Evolutionary conservation across 78 protist species (phyloP), one percentile per base, ranked within the genome.

Genomic region (Protostelium mycophagum): DNA sequence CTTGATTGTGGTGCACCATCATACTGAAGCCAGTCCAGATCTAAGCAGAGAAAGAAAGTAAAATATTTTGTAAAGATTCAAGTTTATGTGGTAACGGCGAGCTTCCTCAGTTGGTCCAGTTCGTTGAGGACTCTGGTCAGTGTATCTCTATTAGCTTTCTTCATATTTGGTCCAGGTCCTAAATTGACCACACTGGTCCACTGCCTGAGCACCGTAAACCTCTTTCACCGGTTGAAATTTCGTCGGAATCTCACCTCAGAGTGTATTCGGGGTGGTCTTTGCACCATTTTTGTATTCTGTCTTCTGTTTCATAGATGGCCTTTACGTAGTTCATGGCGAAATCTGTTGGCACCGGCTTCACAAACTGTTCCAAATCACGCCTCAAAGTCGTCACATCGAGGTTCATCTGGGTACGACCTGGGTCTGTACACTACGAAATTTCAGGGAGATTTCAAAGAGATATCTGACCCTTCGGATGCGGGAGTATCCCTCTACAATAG

Each of bases 51-150:
- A n/a, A n/a, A n/a, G n/a, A n/a, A n/a, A n/a, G n/a, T n/a, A n/a
- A n/a, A n/a, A n/a, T n/a, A n/a, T n/a, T n/a, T n/a, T n/a, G n/a
- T n/a, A n/a, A n/a, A n/a, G n/a, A n/a, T n/a, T n/a, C n/a, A n/a
- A n/a, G n/a, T n/a, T n/a, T n/a, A n/a, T n/a, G n/a, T n/a, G n/a
- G n/a, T n/a, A n/a, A n/a, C n/a, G n/a, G n/a, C n/a, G n/a, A n/a
- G n/a, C n/a, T n/a, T n/a, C n/a, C n/a, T n/a, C n/a, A 29, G 89
- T 38, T 83, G 83, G 63, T 85, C 86, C 37, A 85, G 5, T 16
- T 85, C 35, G 31, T 5, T 51, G 31, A 51, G 16, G 73, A 51
- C 16, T 51, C 16, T 51, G 73, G 16, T 16, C 16, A 51, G 73
- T 25, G 31, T 51, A 16, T 51, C 73, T 16, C 16, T 51, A 5